A percentile compares a stretch with the other conserved stretches of the same genome.
Conservation (phyloP, 495 filamentous ascomycete species). For the Hypoxylon perforatum region DNA sequence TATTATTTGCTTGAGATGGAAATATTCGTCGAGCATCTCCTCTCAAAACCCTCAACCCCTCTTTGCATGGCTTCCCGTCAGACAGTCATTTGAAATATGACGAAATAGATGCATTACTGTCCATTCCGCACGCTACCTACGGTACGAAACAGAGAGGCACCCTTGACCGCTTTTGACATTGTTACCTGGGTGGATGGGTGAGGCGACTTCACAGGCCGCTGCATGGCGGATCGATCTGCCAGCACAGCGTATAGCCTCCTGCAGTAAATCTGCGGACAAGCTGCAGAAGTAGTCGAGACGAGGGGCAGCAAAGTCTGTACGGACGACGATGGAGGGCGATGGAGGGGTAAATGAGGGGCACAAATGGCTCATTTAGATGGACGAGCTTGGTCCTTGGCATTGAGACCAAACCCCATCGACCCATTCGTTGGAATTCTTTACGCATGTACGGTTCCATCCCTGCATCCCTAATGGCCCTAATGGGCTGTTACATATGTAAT, state of each 20-base stretch:
- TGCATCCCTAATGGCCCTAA: constrained; percentile 11
- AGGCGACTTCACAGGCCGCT: constrained; percentile 39
- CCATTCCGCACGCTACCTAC: constrained; percentile 11
- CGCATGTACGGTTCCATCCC: constrained; percentile 9
- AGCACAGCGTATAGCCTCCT: constrained; percentile 47
- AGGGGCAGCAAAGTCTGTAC: constrained; percentile 40
- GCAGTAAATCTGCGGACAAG: constrained; percentile 44
- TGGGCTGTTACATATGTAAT: no score
- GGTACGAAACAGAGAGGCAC: constrained; percentile 14
- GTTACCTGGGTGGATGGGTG: constrained; percentile 25
- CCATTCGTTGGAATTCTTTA: constrained; percentile 26
- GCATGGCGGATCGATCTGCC: constrained; percentile 47
- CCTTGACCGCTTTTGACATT: constrained; percentile 5
- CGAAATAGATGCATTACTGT: constrained; percentile 27
- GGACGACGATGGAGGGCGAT: constrained; percentile 47
- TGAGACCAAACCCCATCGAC: constrained; percentile 26
- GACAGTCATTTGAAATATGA: constrained; percentile 30
- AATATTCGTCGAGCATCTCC: constrained; percentile 28
- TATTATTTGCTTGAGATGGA: constrained; percentile 17
- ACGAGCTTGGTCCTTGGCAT: constrained; percentile 28
- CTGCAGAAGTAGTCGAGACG: constrained; percentile 44
- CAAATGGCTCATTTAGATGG: constrained; percentile 39
- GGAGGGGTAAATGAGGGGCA: constrained; percentile 51
- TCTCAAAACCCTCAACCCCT: constrained; percentile 9
- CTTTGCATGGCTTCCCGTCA: constrained; percentile 15